These are phyloP conservation scores for Exobasidium cylindrosporum DNA, from an alignment of 1,284 basidiomycete species.

Conservation along the genomic window DNA sequence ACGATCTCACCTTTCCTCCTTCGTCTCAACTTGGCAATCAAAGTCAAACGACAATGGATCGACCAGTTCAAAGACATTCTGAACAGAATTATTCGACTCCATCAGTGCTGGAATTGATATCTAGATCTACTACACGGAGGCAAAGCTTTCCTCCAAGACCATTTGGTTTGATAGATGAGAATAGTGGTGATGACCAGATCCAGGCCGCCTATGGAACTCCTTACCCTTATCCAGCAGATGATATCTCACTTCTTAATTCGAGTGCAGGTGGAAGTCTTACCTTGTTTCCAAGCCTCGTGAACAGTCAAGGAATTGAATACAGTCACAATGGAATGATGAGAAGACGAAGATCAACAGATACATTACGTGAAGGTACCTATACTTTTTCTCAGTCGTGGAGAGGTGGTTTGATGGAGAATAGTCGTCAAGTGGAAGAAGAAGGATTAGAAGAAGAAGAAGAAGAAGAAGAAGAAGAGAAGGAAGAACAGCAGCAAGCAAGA, in stretches of 20 bases:
- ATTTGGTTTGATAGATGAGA: background rate
- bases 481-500: background rate
- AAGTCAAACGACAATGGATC: background rate
- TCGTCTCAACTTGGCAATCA: background rate
- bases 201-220: slow-evolving; percentile 1
- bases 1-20: background rate
- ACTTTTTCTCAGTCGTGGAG: background rate
- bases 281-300: slow-evolving; percentile 12
- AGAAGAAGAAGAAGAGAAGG: background rate
- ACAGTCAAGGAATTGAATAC: slow-evolving; percentile 3
- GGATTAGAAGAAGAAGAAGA: background rate
- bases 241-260: slow-evolving; percentile 15
- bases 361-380: background rate
- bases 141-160: slow-evolving; percentile 4
- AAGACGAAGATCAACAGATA: slow-evolving; percentile 9
- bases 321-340: background rate
- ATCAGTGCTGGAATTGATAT: slow-evolving; percentile 14
- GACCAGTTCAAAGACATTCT: background rate
- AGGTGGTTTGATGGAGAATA: background rate
- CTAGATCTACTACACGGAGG: slow-evolving; percentile 2
- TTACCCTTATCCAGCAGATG: slow-evolving; percentile 16
- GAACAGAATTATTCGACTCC: slow-evolving; percentile 7
- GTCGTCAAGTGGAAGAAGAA: background rate
- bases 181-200: background rate
- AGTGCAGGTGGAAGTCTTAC: slow-evolving; percentile 12